phyloP scores from a whole-genome alignment of 2,329 filamentous ascomycete genomes.

The Sarocladium strictum region DNA sequence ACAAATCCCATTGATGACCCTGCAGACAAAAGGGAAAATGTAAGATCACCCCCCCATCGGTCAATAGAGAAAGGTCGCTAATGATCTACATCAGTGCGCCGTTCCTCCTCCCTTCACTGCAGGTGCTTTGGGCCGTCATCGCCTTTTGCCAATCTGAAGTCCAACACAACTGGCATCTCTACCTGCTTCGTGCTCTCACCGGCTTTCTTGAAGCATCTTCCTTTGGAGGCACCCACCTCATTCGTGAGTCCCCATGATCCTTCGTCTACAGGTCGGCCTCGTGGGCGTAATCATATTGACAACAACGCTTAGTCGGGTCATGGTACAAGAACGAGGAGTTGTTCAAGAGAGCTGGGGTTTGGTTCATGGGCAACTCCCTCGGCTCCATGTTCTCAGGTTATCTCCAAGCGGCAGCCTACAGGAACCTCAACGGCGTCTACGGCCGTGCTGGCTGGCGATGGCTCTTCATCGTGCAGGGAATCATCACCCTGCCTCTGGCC shows the following conservation, averaged over 20 bases:
- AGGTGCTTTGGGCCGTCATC: slow-evolving; percentile 20
- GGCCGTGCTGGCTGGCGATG: slow-evolving; percentile 43
- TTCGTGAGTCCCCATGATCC: slow-evolving; percentile 16
- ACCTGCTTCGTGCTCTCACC: slow-evolving; percentile 18
- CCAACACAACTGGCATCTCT: slow-evolving; percentile 19
- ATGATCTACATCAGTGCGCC: slow-evolving; percentile 15
- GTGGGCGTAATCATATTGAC: background rate
- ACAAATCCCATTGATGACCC: slow-evolving; percentile 21
- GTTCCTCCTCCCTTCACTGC: slow-evolving; percentile 17
- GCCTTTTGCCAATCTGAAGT: slow-evolving; percentile 20
- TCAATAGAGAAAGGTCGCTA: background rate
- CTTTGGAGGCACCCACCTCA: slow-evolving; percentile 22
- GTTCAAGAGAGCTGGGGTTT: slow-evolving; percentile 43
- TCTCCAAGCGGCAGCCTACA: slow-evolving; percentile 33
- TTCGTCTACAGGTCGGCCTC: background rate
- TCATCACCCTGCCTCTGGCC: slow-evolving; percentile 25
- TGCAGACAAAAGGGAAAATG: slow-evolving; percentile 22
- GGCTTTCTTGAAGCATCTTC: slow-evolving; percentile 20
- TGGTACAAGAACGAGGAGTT: slow-evolving; percentile 28
- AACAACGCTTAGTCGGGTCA: slow-evolving; percentile 13
- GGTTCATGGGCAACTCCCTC: slow-evolving; percentile 31
- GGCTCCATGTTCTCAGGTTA: slow-evolving; percentile 22
- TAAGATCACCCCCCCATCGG: slow-evolving; percentile 9
- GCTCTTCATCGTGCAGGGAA: slow-evolving; percentile 27
- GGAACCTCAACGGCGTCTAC: slow-evolving; percentile 24